Base-by-base conservation (phyloP, 2,329 filamentous ascomycete species). In the Aspergillus alliaceus region DNA sequence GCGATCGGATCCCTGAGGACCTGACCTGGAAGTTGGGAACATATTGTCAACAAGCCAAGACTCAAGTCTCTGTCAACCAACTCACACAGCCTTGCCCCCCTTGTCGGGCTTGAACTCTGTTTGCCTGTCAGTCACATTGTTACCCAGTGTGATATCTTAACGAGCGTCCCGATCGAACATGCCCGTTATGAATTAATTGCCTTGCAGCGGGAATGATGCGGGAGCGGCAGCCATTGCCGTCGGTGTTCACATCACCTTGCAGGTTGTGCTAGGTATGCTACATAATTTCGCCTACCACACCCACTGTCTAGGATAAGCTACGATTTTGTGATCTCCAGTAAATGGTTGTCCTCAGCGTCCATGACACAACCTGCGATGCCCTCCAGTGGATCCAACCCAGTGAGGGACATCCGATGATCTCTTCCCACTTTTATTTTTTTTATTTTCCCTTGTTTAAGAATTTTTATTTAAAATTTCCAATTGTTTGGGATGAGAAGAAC, bases 1-100 rank as follows among this genome's bases (percentile, higher is more conserved):
- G 52, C 64, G 62, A 64, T 64, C 63, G 53, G 60, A 50, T 61
- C 53, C 63, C 56, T n/a, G n/a, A n/a, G n/a, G n/a, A n/a, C n/a
- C n/a, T 60, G 55, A 54, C 58, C 61, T 51, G 56, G 57, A 57
- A 54, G 39, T 56, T 61, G 27, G 57, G 52, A 54, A 62, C 49
- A 49, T 53, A 52, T 52, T 56, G 39, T 56, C 29, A 42, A 40
- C 31, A 31, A 57, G 51, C 54, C 57, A 59, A 59, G 55, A 52
- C 53, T 51, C 25, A 37, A 34, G 4, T 51, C 44, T 52, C 55
- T 53, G 55, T 55, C 54, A 57, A 22, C 51, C 51, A 49, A 44
- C 20, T 50, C 35, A 55, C 39, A 42, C 31, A 48, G 44, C 32
- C 29, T 51, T 40, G 37, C 37, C 34, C 34, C 53, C 42, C 18